Evolutionary conservation across 371 early-diverging fungal genomes (phyloP).

Genomic region (Nematocida ironsii): DNA sequence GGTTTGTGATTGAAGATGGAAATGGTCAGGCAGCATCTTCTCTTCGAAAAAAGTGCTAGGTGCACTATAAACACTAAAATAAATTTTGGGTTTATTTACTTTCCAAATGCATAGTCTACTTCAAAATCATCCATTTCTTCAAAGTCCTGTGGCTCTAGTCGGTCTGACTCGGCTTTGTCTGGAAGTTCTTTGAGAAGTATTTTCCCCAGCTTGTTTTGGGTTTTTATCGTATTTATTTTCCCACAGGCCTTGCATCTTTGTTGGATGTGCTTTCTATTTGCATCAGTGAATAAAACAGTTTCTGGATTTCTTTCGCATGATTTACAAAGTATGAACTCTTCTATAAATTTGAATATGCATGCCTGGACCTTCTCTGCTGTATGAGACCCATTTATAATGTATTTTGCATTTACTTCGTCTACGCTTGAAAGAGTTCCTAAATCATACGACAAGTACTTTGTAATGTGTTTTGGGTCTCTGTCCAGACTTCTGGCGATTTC

Average conservation of each 20-base stretch:
- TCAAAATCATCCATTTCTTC: conserved; percentile 30
- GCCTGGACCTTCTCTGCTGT: conserved; percentile 81
- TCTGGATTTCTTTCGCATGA: conserved; percentile 89
- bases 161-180: conserved; percentile 5
- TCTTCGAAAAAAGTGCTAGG: conserved; percentile 41
- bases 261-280: conserved; percentile 36
- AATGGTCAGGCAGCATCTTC: conserved; percentile 30
- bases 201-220: conserved; percentile 59
- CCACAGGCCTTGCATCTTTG: conserved; percentile 69
- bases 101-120: conserved; percentile 38
- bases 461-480: conserved; percentile 78
- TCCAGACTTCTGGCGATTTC: conserved; percentile 84
- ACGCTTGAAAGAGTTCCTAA: conserved; percentile 84
- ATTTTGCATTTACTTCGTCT: conserved; percentile 78
- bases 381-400: conserved; percentile 92
- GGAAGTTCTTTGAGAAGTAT: conserved; percentile 63
- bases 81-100: conserved; percentile 9
- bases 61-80: background rate
- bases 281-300: conserved; percentile 77
- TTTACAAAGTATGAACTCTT: conserved; percentile 87
- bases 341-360: conserved; percentile 85
- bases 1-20: conserved; percentile 68
- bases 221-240: conserved; percentile 31
- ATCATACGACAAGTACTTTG: conserved; percentile 90
- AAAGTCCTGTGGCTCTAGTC: conserved; percentile 33